These are phyloP conservation scores for Wickerhamiella brachini DNA, from an alignment of 805 yeast genomes.

Conservation along the genomic window DNA sequence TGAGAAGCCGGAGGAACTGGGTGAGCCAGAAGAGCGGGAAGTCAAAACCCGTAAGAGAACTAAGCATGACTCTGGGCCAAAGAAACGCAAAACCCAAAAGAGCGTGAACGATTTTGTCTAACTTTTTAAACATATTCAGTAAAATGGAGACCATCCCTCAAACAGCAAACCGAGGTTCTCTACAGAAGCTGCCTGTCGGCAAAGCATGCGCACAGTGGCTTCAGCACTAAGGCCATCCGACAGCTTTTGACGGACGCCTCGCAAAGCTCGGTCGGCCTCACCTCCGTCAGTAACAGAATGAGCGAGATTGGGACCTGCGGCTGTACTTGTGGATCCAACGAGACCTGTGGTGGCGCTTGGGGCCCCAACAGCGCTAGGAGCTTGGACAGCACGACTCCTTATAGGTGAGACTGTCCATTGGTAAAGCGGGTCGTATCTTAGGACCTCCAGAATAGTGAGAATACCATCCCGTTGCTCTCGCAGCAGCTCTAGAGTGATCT, in stretches of 20 bases:
- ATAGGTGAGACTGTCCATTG: slow-evolving; percentile 82
- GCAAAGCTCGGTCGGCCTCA: slow-evolving; percentile 64
- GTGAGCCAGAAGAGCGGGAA: too few relatives aligned
- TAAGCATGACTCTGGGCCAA: not conserved
- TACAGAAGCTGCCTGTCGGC: slow-evolving; percentile 58
- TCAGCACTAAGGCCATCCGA: slow-evolving; percentile 64
- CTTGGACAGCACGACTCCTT: slow-evolving; percentile 24
- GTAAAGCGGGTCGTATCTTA: slow-evolving; percentile 85
- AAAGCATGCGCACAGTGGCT: slow-evolving; percentile 69
- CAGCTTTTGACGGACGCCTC: slow-evolving; percentile 57
- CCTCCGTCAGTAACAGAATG: slow-evolving; percentile 26
- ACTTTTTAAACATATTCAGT: slow-evolving; percentile 7
- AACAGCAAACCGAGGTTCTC: slow-evolving; percentile 60
- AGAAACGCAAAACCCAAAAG: not conserved
- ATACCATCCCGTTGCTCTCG: slow-evolving; percentile 55
- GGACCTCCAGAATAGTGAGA: slow-evolving; percentile 66
- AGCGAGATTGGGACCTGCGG: not conserved
- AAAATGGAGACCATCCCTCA: slow-evolving; percentile 31
- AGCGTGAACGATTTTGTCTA: not conserved
- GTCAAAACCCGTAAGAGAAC: not conserved
- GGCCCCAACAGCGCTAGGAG: not conserved
- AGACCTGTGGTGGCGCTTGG: not conserved
- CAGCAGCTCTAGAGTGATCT: slow-evolving; percentile 54
- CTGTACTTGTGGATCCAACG: not conserved
- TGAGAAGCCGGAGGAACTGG: too few relatives aligned